These are phyloP conservation scores for Colletotrichum musicola DNA, from an alignment of 2,329 filamentous ascomycete genomes.

Conservation along the genomic window DNA sequence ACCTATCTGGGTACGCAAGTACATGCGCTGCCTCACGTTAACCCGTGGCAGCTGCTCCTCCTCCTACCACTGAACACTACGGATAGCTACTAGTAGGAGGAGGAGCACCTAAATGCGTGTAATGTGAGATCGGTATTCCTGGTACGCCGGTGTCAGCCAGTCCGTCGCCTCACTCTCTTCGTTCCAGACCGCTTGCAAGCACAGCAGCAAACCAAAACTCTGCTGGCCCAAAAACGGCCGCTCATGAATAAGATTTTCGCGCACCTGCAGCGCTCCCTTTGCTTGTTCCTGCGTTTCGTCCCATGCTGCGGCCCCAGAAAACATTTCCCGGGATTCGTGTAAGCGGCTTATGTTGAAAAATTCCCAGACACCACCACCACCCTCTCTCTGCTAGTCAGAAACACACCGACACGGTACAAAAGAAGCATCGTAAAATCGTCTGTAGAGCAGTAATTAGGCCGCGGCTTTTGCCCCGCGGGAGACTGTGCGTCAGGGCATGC, in stretches of 20 bases:
- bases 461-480: neutral
- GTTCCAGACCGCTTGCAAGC: slow-evolving; percentile 31
- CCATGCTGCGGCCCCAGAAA: slow-evolving; percentile 16
- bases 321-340: neutral
- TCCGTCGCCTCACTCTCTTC: neutral
- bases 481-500: neutral
- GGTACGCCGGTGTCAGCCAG: neutral
- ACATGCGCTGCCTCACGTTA: no score
- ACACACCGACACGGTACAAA: slow-evolving; percentile 2
- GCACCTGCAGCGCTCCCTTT: slow-evolving; percentile 5
- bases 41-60: no score
- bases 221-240: slow-evolving; percentile 24
- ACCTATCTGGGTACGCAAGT: no score
- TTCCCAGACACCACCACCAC: neutral
- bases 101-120: no score
- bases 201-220: slow-evolving; percentile 18
- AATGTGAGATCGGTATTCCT: slow-evolving; percentile 7
- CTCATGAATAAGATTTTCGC: slow-evolving; percentile 31
- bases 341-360: no score
- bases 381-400: slow-evolving; percentile 8
- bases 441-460: no score
- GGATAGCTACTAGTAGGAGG: no score
- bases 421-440: neutral
- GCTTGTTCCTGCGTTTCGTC: slow-evolving; percentile 30
- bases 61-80: no score